phyloP scores from a whole-genome alignment of 75 land plant genomes.

The Sequoiadendron giganteum region DNA sequence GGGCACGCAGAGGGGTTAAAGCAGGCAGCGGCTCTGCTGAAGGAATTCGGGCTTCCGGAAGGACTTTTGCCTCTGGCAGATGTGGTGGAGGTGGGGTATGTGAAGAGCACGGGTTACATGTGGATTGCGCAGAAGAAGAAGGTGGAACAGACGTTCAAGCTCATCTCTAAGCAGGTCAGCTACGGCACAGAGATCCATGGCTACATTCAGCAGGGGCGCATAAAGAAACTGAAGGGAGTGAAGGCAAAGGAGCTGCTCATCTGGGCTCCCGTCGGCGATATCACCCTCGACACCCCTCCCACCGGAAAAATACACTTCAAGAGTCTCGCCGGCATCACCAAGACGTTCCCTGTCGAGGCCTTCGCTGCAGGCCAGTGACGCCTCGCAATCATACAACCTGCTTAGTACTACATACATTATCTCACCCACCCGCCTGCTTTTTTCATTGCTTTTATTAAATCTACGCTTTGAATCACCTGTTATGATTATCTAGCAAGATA shows the following conservation, averaged over 20 bases:
- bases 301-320: slow-evolving; percentile 54
- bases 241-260: slow-evolving; percentile 30
- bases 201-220: not conserved
- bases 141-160: slow-evolving; percentile 25
- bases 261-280: slow-evolving; percentile 23
- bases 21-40: slow-evolving; percentile 39
- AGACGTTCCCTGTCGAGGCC: slow-evolving; percentile 55
- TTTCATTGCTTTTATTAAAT: too few species aligned
- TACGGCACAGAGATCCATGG: slow-evolving; percentile 19
- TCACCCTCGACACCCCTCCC: slow-evolving; percentile 14
- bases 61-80: slow-evolving; percentile 33
- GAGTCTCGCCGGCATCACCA: slow-evolving; percentile 54
- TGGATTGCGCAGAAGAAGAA: slow-evolving; percentile 28
- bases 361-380: slow-evolving; percentile 52
- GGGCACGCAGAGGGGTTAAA: slow-evolving; percentile 51
- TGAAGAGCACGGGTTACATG: slow-evolving; percentile 21
- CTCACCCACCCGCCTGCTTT: not conserved
- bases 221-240: slow-evolving; percentile 20
- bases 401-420: slow-evolving; percentile 3
- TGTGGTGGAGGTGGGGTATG: slow-evolving; percentile 27
- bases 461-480: too few species aligned
- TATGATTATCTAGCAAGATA: too few species aligned
- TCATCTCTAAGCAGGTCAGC: slow-evolving; percentile 19
- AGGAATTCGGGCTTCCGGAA: slow-evolving; percentile 37
- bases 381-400: not conserved